A percentile compares a stretch with the other conserved stretches of the same genome.
Evolutionary conservation across 257 asterid species (phyloP).

Genomic region (Ophiorrhiza pumila): DNA sequence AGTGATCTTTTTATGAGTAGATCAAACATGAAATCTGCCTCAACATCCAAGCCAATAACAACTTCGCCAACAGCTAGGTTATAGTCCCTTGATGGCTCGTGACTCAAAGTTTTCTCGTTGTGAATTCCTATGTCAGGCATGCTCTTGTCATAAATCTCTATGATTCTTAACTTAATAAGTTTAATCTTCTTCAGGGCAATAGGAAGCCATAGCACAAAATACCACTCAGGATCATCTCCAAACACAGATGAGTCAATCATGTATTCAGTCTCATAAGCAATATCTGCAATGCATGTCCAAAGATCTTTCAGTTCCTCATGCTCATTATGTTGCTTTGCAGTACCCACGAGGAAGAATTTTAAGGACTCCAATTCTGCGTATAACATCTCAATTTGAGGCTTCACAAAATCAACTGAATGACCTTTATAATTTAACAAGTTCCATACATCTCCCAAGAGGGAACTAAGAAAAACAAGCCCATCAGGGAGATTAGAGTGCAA

Average conservation of each 20-base stretch:
- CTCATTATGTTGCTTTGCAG: not conserved
- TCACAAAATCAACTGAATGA: not conserved
- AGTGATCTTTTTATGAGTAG: not conserved
- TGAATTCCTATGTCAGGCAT: not conserved
- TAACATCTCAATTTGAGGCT: not conserved
- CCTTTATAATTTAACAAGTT: not conserved
- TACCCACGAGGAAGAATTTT: not conserved
- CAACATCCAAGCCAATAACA: not conserved
- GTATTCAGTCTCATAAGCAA: constrained; percentile 6
- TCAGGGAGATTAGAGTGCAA: constrained; percentile 1
- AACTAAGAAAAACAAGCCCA: not conserved
- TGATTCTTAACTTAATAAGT: not conserved
- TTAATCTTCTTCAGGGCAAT: not conserved
- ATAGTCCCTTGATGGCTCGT: too few relatives aligned
- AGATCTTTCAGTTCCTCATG: constrained; percentile 5
- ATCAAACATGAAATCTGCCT: not conserved
- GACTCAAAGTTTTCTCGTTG: too few relatives aligned
- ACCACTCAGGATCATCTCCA: not conserved
- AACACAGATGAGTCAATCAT: not conserved
- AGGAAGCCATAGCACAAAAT: not conserved
- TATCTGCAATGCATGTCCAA: not conserved
- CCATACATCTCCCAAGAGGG: not conserved
- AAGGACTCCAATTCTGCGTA: not conserved
- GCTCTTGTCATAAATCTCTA: not conserved
- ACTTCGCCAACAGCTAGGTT: not conserved